Percentiles rank a stretch among this genome's conserved stretches.
phyloP scores from a whole-genome alignment of 1,284 basidiomycete species.

The Omphalotus olearius region DNA sequence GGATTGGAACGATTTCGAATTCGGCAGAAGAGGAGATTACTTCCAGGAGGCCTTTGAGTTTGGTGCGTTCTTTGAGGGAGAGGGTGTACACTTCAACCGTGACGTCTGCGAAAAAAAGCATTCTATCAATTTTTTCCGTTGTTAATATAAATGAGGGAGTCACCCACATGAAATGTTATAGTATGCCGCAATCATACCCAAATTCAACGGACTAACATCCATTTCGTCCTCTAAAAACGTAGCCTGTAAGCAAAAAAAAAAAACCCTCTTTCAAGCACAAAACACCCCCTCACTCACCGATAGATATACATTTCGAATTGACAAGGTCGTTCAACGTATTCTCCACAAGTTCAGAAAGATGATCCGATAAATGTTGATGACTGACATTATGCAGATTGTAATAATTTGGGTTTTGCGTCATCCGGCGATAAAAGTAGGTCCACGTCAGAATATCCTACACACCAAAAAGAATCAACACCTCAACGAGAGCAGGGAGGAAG shows the following conservation, averaged over 20 bases:
- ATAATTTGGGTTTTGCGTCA: slow-evolving; percentile 95
- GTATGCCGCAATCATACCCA: slow-evolving; percentile 96
- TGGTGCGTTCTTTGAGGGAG: slow-evolving; percentile 95
- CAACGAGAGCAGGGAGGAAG: background rate
- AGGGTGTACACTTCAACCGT: slow-evolving; percentile 96
- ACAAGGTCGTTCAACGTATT: slow-evolving; percentile 89
- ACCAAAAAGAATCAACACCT: slow-evolving; percentile 17
- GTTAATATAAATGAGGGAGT: no score
- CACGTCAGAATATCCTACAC: slow-evolving; percentile 85
- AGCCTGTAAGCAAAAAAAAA: slow-evolving; percentile 12
- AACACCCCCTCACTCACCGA: slow-evolving; percentile 50
- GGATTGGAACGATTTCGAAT: slow-evolving; percentile 93
- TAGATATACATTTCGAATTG: slow-evolving; percentile 91
- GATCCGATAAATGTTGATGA: slow-evolving; percentile 90
- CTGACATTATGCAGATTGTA: slow-evolving; percentile 94
- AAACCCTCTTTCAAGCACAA: slow-evolving; percentile 3
- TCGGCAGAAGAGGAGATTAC: slow-evolving; percentile 96
- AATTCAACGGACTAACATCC: slow-evolving; percentile 87
- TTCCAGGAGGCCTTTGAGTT: slow-evolving; percentile 94
- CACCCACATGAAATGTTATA: slow-evolving; percentile 83
- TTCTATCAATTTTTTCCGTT: no score
- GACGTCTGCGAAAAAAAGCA: slow-evolving; percentile 57
- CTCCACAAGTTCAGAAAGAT: slow-evolving; percentile 95
- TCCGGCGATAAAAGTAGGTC: slow-evolving; percentile 95
- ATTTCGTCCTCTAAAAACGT: slow-evolving; percentile 76